Evolutionary conservation across 305 asterid genomes (phyloP).

Genomic region (Coffea humblotiana): DNA sequence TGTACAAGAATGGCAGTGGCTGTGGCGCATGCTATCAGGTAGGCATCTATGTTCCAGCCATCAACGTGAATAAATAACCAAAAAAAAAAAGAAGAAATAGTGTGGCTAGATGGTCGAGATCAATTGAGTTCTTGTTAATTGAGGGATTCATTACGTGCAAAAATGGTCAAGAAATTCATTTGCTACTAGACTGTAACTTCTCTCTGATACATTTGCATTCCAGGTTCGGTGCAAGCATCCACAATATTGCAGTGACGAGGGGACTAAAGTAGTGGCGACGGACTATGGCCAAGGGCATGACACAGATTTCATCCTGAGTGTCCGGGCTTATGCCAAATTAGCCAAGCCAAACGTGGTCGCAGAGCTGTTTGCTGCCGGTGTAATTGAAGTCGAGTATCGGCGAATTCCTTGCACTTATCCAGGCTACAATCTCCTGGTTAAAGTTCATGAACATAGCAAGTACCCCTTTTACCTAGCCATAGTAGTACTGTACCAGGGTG

Average conservation of each 20-base stretch:
- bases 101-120: no score
- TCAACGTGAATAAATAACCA: neutral
- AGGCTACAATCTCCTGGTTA: conserved; percentile 14
- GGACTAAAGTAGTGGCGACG: conserved; percentile 18
- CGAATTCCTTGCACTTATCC: conserved; percentile 22
- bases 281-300: conserved; percentile 15
- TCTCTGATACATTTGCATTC: no score
- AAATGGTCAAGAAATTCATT: no score
- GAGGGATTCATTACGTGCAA: neutral
- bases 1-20: conserved; percentile 18
- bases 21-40: conserved; percentile 35
- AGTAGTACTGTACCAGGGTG: conserved; percentile 20
- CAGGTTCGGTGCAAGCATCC: conserved; percentile 26
- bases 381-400: conserved; percentile 18
- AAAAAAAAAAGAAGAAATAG: no score
- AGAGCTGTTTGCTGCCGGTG: conserved; percentile 17
- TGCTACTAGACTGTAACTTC: no score
- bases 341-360: conserved; percentile 12
- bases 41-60: neutral
- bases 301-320: conserved; percentile 21
- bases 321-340: conserved; percentile 18
- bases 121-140: no score
- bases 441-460: conserved; percentile 21
- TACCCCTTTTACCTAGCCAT: conserved; percentile 20
- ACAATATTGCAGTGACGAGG: conserved; percentile 20